These are phyloP conservation scores for Plasmodium gonderi DNA, from an alignment of 169 alveolate genomes.

Conservation along the genomic window DNA sequence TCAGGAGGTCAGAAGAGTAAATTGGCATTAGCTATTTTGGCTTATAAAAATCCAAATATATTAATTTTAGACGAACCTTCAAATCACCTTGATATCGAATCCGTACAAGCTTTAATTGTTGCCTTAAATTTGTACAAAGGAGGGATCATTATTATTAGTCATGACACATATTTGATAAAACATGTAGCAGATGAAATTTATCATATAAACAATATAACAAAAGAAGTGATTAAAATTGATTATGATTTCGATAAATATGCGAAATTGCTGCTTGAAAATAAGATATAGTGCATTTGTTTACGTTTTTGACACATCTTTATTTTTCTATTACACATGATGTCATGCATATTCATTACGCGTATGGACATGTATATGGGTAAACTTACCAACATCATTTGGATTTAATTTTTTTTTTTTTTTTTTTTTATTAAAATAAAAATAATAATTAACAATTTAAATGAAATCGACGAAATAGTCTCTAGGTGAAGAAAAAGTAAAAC, in stretches of 20 bases:
- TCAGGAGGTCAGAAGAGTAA: constrained; percentile 98
- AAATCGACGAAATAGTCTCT: not conserved
- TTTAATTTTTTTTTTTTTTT: not conserved
- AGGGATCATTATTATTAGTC: constrained; percentile 96
- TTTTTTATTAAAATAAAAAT: not conserved
- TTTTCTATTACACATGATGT: not conserved
- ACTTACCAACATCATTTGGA: not conserved
- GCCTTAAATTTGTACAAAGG: constrained; percentile 95
- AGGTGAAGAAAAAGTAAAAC: not conserved
- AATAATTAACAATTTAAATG: not conserved
- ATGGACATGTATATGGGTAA: not conserved
- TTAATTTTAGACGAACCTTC: constrained; percentile 97
- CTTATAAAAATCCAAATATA: constrained; percentile 95
- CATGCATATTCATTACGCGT: not conserved
- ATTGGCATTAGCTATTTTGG: constrained; percentile 96
- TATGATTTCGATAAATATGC: constrained; percentile 94
- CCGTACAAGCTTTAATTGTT: constrained; percentile 96
- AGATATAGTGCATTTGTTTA: constrained; percentile 25
- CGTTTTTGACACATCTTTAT: not conserved
- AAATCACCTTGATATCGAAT: constrained; percentile 97
- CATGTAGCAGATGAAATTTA: constrained; percentile 94
- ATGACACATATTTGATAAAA: constrained; percentile 95
- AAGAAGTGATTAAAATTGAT: constrained; percentile 89
- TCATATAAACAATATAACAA: constrained; percentile 89
- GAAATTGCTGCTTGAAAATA: constrained; percentile 80